phyloP scores from a whole-genome alignment of 2,329 filamentous ascomycete species.

The Neonectria magnoliae region DNA sequence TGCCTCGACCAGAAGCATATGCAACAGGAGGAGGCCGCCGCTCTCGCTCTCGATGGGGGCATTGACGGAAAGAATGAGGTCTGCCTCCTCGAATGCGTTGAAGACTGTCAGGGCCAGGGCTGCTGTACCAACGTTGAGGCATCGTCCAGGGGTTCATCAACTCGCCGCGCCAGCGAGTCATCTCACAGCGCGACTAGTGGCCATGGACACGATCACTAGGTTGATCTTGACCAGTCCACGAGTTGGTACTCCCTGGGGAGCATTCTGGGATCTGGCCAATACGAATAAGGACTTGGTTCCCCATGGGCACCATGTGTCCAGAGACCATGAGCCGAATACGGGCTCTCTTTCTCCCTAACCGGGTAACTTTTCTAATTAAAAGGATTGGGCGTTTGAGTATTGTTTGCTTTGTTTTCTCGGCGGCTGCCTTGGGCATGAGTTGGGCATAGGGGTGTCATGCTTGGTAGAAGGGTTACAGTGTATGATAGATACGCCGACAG shows the following conservation, averaged over 20 bases:
- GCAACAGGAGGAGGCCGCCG: conserved; percentile 50
- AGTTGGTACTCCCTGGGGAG: neutral
- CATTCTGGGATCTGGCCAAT: conserved; percentile 1
- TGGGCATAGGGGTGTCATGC: conserved; percentile 16
- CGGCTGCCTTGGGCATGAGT: conserved; percentile 2
- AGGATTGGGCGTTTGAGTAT: conserved; percentile 34
- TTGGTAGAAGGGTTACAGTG: conserved; percentile 18
- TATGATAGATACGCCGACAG: conserved; percentile 25
- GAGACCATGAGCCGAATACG: conserved; percentile 9
- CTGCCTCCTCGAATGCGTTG: conserved; percentile 61
- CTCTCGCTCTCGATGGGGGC: conserved; percentile 49
- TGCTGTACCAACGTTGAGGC: conserved; percentile 46
- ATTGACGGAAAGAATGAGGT: conserved; percentile 45
- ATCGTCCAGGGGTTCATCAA: conserved; percentile 49
- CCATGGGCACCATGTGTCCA: conserved; percentile 1
- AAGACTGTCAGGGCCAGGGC: conserved; percentile 49
- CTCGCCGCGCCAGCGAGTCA: conserved; percentile 49
- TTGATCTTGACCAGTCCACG: neutral
- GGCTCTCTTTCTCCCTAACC: conserved; percentile 19
- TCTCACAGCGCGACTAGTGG: conserved; percentile 38
- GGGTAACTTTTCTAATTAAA: conserved; percentile 33
- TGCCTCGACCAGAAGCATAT: conserved; percentile 62
- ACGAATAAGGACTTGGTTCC: neutral
- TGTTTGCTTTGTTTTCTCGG: conserved; percentile 19
- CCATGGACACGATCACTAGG: conserved; percentile 26